Percentiles rank a stretch among this genome's conserved stretches.
phyloP scores from a whole-genome alignment of 345 rosid species.

The Luvunga scandens region DNA sequence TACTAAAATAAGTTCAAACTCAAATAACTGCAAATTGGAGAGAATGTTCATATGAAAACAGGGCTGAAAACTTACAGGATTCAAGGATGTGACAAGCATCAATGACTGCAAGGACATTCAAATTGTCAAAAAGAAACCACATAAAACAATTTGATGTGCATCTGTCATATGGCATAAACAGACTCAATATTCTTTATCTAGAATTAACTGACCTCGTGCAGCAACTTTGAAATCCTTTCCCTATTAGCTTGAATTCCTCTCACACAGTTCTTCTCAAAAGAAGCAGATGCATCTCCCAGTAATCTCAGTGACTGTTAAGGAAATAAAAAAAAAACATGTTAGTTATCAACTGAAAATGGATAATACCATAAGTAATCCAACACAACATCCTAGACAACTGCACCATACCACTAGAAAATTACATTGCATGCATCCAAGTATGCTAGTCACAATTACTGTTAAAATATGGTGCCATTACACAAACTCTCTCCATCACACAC shows the following conservation, averaged over 20 bases:
- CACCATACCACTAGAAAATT: not conserved
- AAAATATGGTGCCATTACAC: not conserved
- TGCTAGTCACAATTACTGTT: not conserved
- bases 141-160: conserved; percentile 11
- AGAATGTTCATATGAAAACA: conserved; percentile 4
- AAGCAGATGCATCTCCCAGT: conserved; percentile 92
- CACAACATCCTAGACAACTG: not conserved
- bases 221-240: conserved; percentile 83
- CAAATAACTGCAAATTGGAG: not conserved
- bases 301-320: conserved; percentile 67
- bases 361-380: not conserved
- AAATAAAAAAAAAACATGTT: conserved; percentile 7
- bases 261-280: conserved; percentile 90
- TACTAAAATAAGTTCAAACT: not conserved
- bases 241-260: conserved; percentile 85
- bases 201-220: conserved; percentile 66
- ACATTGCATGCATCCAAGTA: not conserved
- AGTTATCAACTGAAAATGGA: not conserved
- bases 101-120: conserved; percentile 60
- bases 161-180: not conserved
- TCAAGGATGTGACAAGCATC: conserved; percentile 97
- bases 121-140: conserved; percentile 25
- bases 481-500: not conserved
- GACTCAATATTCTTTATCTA: not conserved
- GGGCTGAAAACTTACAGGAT: conserved; percentile 67